Evolutionary conservation across 768 basidiomycete species (phyloP).

Genomic region (Favolaschia claudopus): DNA sequence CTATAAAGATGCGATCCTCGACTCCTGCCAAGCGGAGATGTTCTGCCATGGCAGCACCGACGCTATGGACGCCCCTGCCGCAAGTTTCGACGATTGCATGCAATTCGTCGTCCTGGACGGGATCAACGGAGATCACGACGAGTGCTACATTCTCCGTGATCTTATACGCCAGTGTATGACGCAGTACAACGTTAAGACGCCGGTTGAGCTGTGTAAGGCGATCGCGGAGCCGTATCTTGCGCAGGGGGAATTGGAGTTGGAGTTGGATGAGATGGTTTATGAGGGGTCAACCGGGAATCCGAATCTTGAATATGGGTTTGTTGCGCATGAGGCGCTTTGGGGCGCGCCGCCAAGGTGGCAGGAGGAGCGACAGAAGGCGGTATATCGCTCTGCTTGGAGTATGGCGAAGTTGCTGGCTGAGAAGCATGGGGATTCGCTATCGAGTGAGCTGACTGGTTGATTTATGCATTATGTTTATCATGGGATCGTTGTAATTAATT

Average conservation of each 20-base stretch:
- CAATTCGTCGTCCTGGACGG: conserved; percentile 2
- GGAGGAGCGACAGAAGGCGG: neutral
- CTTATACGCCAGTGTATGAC: neutral
- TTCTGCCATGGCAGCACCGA: neutral
- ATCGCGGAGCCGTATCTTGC: neutral
- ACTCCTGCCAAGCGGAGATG: neutral
- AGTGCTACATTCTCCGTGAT: neutral
- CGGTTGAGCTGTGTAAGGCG: neutral
- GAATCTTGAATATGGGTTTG: neutral
- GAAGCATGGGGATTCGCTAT: too few species aligned
- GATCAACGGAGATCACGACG: neutral
- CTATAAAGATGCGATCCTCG: neutral
- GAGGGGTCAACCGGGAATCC: neutral
- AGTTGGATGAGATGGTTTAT: neutral
- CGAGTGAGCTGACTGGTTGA: too few species aligned
- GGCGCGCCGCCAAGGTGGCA: neutral
- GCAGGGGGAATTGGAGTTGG: neutral
- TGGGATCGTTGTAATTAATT: too few species aligned
- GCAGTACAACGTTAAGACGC: neutral
- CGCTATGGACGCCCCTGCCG: too few species aligned
- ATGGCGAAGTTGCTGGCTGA: too few species aligned
- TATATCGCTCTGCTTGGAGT: neutral
- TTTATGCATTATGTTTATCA: too few species aligned
- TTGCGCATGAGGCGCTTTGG: neutral
- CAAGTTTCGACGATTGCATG: conserved; percentile 2